A percentile compares a stretch with the other conserved stretches of the same genome.
These are phyloP conservation scores for Pichia manshurica DNA, from an alignment of 805 yeast species.

Conservation along the genomic window DNA sequence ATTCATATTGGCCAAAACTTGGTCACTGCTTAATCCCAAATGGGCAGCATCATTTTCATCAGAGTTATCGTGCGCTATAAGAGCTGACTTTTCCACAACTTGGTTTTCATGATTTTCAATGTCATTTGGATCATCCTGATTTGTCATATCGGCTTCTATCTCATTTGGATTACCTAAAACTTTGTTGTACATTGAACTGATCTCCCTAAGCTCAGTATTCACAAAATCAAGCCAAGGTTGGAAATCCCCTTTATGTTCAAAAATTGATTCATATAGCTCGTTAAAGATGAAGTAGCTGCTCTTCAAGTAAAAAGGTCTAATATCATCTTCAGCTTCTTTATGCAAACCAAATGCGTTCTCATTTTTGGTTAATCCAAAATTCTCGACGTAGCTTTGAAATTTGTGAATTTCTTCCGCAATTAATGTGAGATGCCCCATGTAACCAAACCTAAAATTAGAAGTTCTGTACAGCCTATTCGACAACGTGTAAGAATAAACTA, in stretches of 20 bases:
- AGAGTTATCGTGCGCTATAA: conserved; percentile 3
- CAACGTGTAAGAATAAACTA: conserved; percentile 26
- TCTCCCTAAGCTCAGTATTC: conserved; percentile 41
- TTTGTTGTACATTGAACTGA: conserved; percentile 51
- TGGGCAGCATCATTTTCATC: conserved; percentile 4
- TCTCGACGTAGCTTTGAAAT: conserved; percentile 36
- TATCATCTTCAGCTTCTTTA: conserved; percentile 24
- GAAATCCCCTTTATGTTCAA: conserved; percentile 19
- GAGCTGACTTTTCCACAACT: conserved; percentile 6
- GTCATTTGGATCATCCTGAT: conserved; percentile 9
- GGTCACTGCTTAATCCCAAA: conserved; percentile 12
- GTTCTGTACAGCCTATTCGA: conserved; percentile 30
- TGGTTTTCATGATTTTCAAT: conserved; percentile 1
- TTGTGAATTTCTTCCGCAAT: conserved; percentile 57
- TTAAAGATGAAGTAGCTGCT: conserved; percentile 30
- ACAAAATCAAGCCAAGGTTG: conserved; percentile 46
- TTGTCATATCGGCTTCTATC: conserved; percentile 11
- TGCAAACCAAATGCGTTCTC: conserved; percentile 29
- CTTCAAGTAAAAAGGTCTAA: conserved; percentile 26
- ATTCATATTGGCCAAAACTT: conserved; percentile 15
- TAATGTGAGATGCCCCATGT: conserved; percentile 53
- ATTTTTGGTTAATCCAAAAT: conserved; percentile 30
- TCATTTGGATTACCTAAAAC: conserved; percentile 46
- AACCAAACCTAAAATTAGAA: conserved; percentile 45
- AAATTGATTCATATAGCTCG: conserved; percentile 29